phyloP scores from a whole-genome alignment of 768 basidiomycete species.

The Termitomyces sp. region DNA sequence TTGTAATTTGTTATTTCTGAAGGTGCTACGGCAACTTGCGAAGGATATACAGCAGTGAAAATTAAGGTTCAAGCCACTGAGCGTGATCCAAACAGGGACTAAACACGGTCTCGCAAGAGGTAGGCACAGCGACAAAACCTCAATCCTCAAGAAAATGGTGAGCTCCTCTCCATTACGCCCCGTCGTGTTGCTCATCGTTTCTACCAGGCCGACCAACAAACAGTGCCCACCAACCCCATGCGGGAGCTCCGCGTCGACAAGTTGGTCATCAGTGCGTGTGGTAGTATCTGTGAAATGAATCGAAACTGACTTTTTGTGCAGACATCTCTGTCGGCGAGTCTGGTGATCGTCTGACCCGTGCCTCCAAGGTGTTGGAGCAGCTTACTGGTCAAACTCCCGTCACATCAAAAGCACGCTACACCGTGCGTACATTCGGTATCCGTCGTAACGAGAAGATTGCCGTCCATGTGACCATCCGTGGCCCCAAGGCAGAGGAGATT shows the following conservation, averaged over 20 bases:
- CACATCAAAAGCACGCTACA: conserved; percentile 99
- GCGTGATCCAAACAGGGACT: conserved; percentile 24
- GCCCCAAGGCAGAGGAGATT: conserved; percentile 99
- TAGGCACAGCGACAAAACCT: conserved; percentile 36
- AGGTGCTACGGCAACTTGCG: conserved; percentile 23
- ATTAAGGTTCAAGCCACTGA: conserved; percentile 43
- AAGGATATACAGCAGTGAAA: conserved; percentile 27
- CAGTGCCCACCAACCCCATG: conserved; percentile 89
- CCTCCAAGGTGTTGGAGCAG: conserved; percentile 98
- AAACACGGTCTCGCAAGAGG: conserved; percentile 23
- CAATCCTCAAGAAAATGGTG: conserved; percentile 39
- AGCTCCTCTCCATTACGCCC: conserved; percentile 15
- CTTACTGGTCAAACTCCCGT: conserved; percentile 99
- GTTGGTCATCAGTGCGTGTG: conserved; percentile 94
- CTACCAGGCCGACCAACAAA: conserved; percentile 80
- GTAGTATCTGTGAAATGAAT: background rate
- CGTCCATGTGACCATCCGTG: conserved; percentile 97
- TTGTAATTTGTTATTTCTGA: conserved; percentile 5
- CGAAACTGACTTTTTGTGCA: conserved; percentile 6
- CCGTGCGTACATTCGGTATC: conserved; percentile 98
- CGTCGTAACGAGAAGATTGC: conserved; percentile 99
- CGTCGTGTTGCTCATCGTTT: conserved; percentile 7
- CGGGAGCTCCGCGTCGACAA: conserved; percentile 97
- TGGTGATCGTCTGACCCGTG: conserved; percentile 97
- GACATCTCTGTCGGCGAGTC: conserved; percentile 99